A percentile compares a stretch with the other conserved stretches of the same genome.
Evolutionary conservation across 352 stramenopile species (phyloP).

Genomic region (Phytophthora sansomeana): DNA sequence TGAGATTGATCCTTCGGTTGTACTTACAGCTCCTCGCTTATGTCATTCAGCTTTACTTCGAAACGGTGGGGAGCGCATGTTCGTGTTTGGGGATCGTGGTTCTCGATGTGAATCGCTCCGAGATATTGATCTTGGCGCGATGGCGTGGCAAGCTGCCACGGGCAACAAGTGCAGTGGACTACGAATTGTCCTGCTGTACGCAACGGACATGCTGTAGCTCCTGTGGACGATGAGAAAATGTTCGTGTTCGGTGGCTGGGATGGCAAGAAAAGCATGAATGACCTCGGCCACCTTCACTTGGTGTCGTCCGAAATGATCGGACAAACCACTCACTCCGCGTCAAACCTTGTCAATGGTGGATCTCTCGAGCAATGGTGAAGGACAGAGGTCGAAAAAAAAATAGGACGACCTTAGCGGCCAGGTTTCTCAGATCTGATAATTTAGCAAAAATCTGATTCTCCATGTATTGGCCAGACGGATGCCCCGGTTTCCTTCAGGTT

Average conservation of each 20-base stretch:
- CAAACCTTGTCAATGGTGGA: conserved; percentile 77
- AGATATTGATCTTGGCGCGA: conserved; percentile 88
- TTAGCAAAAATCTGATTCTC: no score
- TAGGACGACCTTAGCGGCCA: no score
- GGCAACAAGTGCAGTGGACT: conserved; percentile 89
- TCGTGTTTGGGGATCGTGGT: conserved; percentile 79
- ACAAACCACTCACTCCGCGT: conserved; percentile 67
- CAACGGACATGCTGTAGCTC: conserved; percentile 71
- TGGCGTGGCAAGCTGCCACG: no score
- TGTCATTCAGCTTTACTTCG: conserved; percentile 87
- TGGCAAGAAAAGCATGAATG: conserved; percentile 75
- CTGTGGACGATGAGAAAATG: conserved; percentile 79
- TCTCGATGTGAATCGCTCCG: conserved; percentile 60
- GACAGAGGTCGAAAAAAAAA: no score
- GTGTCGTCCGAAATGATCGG: conserved; percentile 68
- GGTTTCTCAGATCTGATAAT: no score
- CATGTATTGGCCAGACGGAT: no score
- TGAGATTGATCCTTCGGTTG: conserved; percentile 37
- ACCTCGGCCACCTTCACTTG: conserved; percentile 76
- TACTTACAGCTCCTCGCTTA: conserved; percentile 81
- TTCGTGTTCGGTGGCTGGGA: conserved; percentile 92
- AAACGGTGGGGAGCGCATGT: conserved; percentile 67
- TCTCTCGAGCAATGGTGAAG: conserved; percentile 19
- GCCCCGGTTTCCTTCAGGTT: no score
- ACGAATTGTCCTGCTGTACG: conserved; percentile 80